Conservation (phyloP, 192 early-diverging fungal species). For the Coemansia sp. region DNA sequence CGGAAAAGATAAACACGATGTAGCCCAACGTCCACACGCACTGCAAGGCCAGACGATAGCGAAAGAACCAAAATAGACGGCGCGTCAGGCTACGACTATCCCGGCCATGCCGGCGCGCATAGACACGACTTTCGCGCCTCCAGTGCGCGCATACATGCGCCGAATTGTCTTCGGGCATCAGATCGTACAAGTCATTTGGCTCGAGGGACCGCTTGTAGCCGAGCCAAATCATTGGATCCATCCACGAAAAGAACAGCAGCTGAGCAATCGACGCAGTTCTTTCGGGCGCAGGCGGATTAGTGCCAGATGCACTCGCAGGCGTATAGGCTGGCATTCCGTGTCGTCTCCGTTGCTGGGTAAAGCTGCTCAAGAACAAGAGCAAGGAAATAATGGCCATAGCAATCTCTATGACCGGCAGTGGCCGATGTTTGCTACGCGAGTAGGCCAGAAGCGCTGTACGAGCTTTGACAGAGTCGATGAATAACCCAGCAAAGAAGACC, state of each 20-base stretch:
- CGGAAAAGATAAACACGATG: conserved; percentile 57
- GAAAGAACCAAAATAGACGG: conserved; percentile 56
- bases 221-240: conserved; percentile 64
- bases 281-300: conserved; percentile 57
- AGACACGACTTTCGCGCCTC: conserved; percentile 27
- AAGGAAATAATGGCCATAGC: conserved; percentile 25
- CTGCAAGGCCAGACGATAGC: conserved; percentile 54
- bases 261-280: conserved; percentile 61
- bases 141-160: conserved; percentile 38
- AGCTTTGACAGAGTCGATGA: conserved; percentile 27
- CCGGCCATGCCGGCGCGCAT: conserved; percentile 33
- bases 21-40: conserved; percentile 52
- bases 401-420: conserved; percentile 16
- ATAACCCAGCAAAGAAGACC: conserved; percentile 32
- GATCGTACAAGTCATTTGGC: conserved; percentile 64
- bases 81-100: conserved; percentile 37
- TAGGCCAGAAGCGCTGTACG: conserved; percentile 48
- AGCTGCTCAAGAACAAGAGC: conserved; percentile 38
- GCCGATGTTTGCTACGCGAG: conserved; percentile 9
- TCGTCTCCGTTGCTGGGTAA: conserved; percentile 48
- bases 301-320: conserved; percentile 14
- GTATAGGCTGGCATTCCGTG: conserved; percentile 38
- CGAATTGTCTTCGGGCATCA: conserved; percentile 48
- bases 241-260: conserved; percentile 64
- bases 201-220: conserved; percentile 69